phyloP scores from a whole-genome alignment of 2,329 filamentous ascomycete genomes.

The Nemania diffusa region DNA sequence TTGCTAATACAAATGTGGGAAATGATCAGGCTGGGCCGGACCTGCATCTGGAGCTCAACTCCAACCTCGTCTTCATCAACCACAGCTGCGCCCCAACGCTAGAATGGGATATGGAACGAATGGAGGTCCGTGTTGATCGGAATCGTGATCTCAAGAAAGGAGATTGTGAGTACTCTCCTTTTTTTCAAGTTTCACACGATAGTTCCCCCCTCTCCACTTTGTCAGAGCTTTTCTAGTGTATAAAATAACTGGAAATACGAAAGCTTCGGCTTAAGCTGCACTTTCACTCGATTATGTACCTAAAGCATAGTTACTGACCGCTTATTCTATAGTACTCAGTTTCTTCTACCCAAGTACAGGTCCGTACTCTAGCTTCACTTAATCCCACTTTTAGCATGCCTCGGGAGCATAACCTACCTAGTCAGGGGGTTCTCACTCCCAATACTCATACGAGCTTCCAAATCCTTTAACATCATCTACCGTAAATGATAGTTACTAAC shows the following conservation, averaged over 20 bases:
- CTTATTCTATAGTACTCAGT: conserved; percentile 1
- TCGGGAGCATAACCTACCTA: not conserved
- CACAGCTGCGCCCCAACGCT: conserved; percentile 31
- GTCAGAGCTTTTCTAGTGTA: too few species aligned
- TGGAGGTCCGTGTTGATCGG: conserved; percentile 27
- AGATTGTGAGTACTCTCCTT: conserved; percentile 20
- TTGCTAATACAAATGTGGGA: conserved; percentile 8
- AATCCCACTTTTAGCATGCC: not conserved
- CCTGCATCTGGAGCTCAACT: conserved; percentile 31
- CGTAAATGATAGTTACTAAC: conserved; percentile 3
- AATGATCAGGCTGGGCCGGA: conserved; percentile 16
- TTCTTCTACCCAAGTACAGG: conserved; percentile 30
- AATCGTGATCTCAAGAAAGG: conserved; percentile 23
- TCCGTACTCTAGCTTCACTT: not conserved
- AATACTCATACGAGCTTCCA: not conserved
- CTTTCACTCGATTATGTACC: not conserved
- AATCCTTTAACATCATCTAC: not conserved
- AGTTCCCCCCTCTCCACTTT: not conserved
- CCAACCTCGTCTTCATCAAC: conserved; percentile 27
- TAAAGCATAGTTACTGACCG: not conserved
- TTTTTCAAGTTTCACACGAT: not conserved
- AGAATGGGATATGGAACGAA: conserved; percentile 29
- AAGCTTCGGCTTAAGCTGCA: not conserved
- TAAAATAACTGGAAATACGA: not conserved
- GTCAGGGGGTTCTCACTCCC: not conserved